A percentile compares a stretch with the other conserved stretches of the same genome.
Evolutionary conservation across 2,329 filamentous ascomycete species (phyloP).

Genomic region (Rhynchosporium agropyri): DNA sequence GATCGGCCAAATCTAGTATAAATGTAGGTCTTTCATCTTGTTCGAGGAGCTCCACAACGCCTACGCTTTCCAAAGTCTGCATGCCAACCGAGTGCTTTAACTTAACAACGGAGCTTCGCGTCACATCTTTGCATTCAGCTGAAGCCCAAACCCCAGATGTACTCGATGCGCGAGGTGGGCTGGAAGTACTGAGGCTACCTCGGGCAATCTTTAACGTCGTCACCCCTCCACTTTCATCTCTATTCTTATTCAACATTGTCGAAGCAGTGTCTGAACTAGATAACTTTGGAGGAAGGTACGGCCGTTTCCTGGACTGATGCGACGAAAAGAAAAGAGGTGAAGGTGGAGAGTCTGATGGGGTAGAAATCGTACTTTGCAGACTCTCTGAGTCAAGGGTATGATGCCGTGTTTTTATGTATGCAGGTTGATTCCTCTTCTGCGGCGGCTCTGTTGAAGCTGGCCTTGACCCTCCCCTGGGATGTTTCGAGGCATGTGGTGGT

Average conservation of each 20-base stretch:
- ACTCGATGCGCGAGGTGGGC: conserved; percentile 52
- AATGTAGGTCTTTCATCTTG: conserved; percentile 78
- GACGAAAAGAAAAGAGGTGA: conserved; percentile 59
- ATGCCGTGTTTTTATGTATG: conserved; percentile 35
- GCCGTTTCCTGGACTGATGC: conserved; percentile 46
- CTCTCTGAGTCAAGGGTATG: conserved; percentile 45
- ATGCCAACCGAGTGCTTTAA: conserved; percentile 51
- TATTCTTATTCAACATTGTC: conserved; percentile 34
- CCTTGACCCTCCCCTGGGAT: conserved; percentile 26
- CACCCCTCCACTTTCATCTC: conserved; percentile 42
- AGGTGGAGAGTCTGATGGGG: conserved; percentile 39
- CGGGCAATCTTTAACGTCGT: conserved; percentile 59
- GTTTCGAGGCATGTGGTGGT: conserved; percentile 34
- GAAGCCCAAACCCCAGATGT: conserved; percentile 48
- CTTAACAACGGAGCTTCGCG: conserved; percentile 55
- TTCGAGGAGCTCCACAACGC: conserved; percentile 73
- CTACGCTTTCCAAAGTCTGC: conserved; percentile 63
- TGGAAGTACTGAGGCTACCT: conserved; percentile 54
- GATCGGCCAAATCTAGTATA: conserved; percentile 67
- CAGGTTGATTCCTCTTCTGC: conserved; percentile 36
- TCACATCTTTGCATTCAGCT: conserved; percentile 54
- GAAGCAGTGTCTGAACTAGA: conserved; percentile 29
- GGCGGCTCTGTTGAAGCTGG: conserved; percentile 34
- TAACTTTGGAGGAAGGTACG: conserved; percentile 46
- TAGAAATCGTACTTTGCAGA: conserved; percentile 33